Conservation (phyloP, 228 moss, liverwort and hornwort genomes). For the Sphagnum fallax region DNA sequence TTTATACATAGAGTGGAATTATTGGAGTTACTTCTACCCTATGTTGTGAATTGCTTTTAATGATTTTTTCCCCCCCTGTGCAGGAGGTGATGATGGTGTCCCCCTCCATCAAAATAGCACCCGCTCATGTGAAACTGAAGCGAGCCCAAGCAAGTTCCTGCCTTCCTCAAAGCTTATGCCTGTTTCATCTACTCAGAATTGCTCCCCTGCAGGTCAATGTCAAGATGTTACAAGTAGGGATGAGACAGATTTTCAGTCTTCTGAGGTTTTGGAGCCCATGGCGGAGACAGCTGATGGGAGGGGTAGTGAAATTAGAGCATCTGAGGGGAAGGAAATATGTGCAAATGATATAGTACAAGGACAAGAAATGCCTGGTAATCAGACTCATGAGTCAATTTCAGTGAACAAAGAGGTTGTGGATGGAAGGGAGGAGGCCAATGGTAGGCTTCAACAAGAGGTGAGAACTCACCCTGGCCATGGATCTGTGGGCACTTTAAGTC, state of each 20-base stretch:
- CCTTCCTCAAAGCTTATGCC: too few relatives aligned
- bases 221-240: slow-evolving; percentile 1
- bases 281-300: slow-evolving; percentile 7
- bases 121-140: too few relatives aligned
- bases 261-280: slow-evolving; percentile 5
- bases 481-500: not conserved
- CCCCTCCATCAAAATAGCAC: too few relatives aligned
- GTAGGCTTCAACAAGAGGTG: slow-evolving; percentile 16
- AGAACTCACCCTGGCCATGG: slow-evolving; percentile 6
- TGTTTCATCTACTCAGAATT: not conserved
- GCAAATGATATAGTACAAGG: not conserved
- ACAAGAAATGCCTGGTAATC: not conserved
- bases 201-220: slow-evolving; percentile 9
- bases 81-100: too few relatives aligned
- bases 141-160: slow-evolving; percentile 8
- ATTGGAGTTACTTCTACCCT: too few relatives aligned
- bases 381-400: not conserved
- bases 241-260: slow-evolving; percentile 1
- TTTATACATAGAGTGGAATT: too few relatives aligned
- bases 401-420: slow-evolving; percentile 7
- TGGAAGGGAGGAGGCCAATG: slow-evolving; percentile 17
- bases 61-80: too few relatives aligned
- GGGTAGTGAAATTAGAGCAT: slow-evolving; percentile 7
- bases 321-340: slow-evolving; percentile 3
- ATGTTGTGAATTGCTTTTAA: too few relatives aligned